Conservation (phyloP, 306 rosid genomes). For the Lotus japonicus region DNA sequence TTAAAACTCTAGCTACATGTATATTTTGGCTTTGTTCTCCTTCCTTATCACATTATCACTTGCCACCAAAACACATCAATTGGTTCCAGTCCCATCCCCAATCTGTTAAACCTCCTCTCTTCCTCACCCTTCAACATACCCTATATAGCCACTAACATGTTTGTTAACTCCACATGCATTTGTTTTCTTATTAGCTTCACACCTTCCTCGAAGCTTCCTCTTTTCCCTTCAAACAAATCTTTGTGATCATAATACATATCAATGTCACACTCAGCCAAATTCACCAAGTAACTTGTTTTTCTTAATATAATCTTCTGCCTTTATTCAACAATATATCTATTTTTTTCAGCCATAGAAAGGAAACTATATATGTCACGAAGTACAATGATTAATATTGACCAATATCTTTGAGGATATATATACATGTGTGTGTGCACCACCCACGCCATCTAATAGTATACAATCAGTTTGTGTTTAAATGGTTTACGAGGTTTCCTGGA, state of each 20-base stretch:
- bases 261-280: neutral
- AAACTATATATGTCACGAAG: too few species aligned
- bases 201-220: slow-evolving; percentile 3
- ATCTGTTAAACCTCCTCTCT: neutral
- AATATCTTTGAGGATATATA: too few species aligned
- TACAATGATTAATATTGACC: too few species aligned
- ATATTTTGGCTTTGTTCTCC: neutral
- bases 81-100: neutral
- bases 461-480: neutral
- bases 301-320: too few species aligned
- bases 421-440: too few species aligned
- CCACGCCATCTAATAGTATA: too few species aligned
- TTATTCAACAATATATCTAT: too few species aligned
- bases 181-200: neutral
- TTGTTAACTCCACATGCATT: neutral
- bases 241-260: neutral
- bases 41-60: neutral
- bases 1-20: neutral
- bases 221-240: neutral
- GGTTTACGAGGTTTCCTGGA: slow-evolving; percentile 12
- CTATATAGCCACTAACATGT: neutral
- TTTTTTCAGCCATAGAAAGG: too few species aligned
- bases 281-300: neutral
- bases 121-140: neutral
- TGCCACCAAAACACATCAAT: neutral